Percentiles rank a stretch among this genome's conserved stretches.
Conservation (phyloP, 108 stramenopile species). For the Fistulifera pelliculosa region DNA sequence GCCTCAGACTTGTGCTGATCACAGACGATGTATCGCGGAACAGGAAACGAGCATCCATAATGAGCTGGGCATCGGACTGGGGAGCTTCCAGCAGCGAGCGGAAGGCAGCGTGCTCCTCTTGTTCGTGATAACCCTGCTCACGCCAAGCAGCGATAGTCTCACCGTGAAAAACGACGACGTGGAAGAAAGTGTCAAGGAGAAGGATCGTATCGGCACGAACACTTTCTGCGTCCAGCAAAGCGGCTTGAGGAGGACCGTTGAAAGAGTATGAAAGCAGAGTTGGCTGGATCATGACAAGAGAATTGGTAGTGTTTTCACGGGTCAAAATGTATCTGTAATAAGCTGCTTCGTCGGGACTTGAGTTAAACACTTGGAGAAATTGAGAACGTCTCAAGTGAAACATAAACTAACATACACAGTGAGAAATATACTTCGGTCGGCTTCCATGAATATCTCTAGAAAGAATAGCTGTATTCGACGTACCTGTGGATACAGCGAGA, state of each 20-base stretch:
- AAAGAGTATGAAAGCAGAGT: constrained; percentile 95
- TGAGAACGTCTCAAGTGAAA: constrained; percentile 92
- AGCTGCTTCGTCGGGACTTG: constrained; percentile 95
- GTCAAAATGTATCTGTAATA: constrained; percentile 91
- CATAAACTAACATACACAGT: constrained; percentile 46
- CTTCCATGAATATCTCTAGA: too few relatives aligned
- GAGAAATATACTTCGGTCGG: too few relatives aligned
- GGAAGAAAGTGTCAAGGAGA: constrained; percentile 98
- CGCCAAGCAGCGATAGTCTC: constrained; percentile 99
- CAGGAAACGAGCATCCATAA: constrained; percentile 97
- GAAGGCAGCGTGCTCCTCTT: constrained; percentile 94
- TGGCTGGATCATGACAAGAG: constrained; percentile 99
- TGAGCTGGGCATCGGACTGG: constrained; percentile 92
- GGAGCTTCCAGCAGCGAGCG: constrained; percentile 89
- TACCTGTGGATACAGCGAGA: constrained; percentile 92
- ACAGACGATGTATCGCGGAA: constrained; percentile 97
- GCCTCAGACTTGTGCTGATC: constrained; percentile 99
- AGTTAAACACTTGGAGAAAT: constrained; percentile 96
- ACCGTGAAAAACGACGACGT: constrained; percentile 99
- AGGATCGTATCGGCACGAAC: constrained; percentile 96
- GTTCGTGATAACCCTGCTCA: constrained; percentile 94
- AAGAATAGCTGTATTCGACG: too few relatives aligned
- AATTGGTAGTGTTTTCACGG: constrained; percentile 90
- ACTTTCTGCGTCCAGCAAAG: constrained; percentile 89
- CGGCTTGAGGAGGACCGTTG: constrained; percentile 91